Conservation (phyloP, 2,329 filamentous ascomycete genomes). For the Beauveria medogensis region DNA sequence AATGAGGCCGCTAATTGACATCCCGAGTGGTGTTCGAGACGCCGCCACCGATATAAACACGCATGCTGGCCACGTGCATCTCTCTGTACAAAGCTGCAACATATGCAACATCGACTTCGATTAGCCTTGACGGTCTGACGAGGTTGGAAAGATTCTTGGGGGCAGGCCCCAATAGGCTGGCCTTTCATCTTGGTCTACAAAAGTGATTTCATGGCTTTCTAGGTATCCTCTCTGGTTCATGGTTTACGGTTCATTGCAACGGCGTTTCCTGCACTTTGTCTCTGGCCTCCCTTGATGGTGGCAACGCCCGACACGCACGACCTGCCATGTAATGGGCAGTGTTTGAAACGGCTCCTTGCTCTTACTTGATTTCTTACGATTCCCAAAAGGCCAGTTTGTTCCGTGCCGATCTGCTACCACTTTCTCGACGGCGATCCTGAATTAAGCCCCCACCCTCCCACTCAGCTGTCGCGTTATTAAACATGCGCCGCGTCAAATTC, state of each 20-base stretch:
- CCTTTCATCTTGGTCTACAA: constrained; percentile 11
- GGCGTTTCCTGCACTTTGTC: constrained; percentile 7
- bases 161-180: constrained; percentile 4
- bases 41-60: not conserved
- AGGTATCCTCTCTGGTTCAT: constrained; percentile 6
- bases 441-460: not conserved
- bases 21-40: not conserved
- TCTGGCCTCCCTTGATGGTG: not conserved
- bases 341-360: not conserved
- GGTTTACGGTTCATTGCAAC: constrained; percentile 8
- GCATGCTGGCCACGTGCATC: constrained; percentile 10
- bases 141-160: not conserved
- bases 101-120: not conserved
- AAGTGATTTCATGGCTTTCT: constrained; percentile 10
- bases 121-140: constrained; percentile 6
- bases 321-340: not conserved
- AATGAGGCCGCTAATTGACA: constrained; percentile 13
- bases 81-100: constrained; percentile 7
- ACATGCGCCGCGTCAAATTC: not conserved
- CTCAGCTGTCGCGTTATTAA: not conserved
- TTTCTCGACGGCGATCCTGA: not conserved
- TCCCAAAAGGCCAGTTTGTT: constrained; percentile 7
- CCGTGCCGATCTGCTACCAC: not conserved
- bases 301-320: not conserved
- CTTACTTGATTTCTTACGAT: constrained; percentile 6